Base-by-base conservation (phyloP, 1,139 yeast genomes). In the Saccharomycopsis hybrid region DNA sequence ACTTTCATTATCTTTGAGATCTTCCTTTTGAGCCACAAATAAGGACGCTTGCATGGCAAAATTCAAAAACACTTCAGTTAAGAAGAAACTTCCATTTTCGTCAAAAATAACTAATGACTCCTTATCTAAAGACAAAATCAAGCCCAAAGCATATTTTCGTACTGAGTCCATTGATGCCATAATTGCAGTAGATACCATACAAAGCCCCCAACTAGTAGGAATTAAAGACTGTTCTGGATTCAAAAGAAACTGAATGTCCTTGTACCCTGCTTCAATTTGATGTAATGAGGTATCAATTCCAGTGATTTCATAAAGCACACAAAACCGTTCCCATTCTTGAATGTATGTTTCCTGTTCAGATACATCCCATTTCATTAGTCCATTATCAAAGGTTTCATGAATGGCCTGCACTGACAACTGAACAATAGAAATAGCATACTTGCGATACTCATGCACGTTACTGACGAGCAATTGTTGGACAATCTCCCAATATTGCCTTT, bases 211-310 rank as follows among this genome's bases (percentile, higher is more conserved):
- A 5, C 72, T 63, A 0, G 90, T 81, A 51, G 80, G 76, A 38
- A 83, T 71, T 24, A 73, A 65, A 0, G 80, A 73, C 1, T 62
- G 57, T 1, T 78, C 74, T 2, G 52, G 54, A 0, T 81, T 69
- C 41, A 87, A 71, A 28, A 87, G 65, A 1, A 67, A 68, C 3
- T 80, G 64, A 41, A 89, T 75, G 59, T 87, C 96, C 5, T 67
- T 66, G 1, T 77, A 66, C 0, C 95, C 94, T 9, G 89, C 96
- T 57, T 82, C 82, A 0, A 92, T 81, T 64, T 89, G 97, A 60
- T 89, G 90, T 59, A 86, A 68, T 0, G 96, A 85, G 0, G 96
- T 82, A 62, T 89, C 97, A 45, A 89, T 75, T 1, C 89, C 94
- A 40, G 87, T 68, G 46, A 89, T 84, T 60, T 89, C 96, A 57